Evolutionary conservation across 768 basidiomycete species (phyloP), one percentile per base, ranked within the genome.

Genomic region (Cystobasidium tubakii): DNA sequence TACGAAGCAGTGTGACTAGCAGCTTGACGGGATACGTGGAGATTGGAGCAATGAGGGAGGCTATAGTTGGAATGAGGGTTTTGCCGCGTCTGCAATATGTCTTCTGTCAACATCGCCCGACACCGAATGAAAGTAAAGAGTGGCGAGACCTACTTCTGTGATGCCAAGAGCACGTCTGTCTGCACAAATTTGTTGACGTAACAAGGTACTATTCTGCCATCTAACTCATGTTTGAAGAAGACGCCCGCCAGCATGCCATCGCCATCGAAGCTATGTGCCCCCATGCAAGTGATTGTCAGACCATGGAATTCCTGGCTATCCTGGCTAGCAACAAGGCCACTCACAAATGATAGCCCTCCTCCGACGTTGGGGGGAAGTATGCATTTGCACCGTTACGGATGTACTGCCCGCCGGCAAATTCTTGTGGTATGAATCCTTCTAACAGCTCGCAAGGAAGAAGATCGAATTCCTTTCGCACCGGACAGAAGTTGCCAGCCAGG

Each of bases 221-320:
- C 57, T 0, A 69, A 55, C 3, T 46, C 31, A n/a, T 29, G 23
- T 43, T 1, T 75, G 76, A 71, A 83, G 65, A 77, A 77, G 6
- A 83, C 82, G 9, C 82, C 82, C 66, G 80, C 78, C 6, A 83
- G 75, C 82, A 83, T 83, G 12, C 82, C 82, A 76, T 83, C 82
- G 1, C 82, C 82, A 71, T 83, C 82, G 54, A 83, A 83, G 81
- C 81, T 80, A n/a, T n/a, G n/a, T n/a, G n/a, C n/a, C n/a, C n/a
- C n/a, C n/a, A n/a, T n/a, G n/a, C n/a, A n/a, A n/a, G n/a, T n/a
- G n/a, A n/a, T n/a, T n/a, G n/a, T n/a, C n/a, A n/a, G n/a, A n/a
- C n/a, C n/a, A n/a, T n/a, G n/a, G 78, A 23, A 10, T 3, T 7
- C 54, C 39, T 17, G 42, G n/a, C n/a, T n/a, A n/a, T n/a, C n/a